Conservation (phyloP, 148 eudicot species). For the Cornus florida region DNA sequence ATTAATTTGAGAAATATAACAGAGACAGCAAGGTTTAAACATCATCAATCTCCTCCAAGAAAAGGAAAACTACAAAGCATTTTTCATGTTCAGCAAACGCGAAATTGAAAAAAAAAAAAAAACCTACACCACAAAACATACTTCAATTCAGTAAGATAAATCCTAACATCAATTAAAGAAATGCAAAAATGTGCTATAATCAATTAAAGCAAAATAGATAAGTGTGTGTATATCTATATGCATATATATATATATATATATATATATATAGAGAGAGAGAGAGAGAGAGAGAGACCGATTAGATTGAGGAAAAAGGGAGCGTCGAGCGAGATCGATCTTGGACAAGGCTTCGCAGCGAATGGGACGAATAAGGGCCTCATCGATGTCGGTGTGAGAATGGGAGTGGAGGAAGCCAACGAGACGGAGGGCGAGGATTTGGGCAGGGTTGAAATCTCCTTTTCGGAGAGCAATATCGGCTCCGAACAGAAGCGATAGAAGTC, state of each 20-base stretch:
- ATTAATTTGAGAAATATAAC: too few relatives aligned
- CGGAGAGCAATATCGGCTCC: slow-evolving; percentile 69
- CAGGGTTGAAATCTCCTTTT: slow-evolving; percentile 59
- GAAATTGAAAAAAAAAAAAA: too few relatives aligned
- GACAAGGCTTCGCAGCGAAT: slow-evolving; percentile 70
- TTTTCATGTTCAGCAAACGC: too few relatives aligned
- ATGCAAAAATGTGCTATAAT: background rate
- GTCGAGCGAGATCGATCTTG: slow-evolving; percentile 60
- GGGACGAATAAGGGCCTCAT: slow-evolving; percentile 63
- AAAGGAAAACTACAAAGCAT: too few relatives aligned
- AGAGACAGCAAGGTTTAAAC: too few relatives aligned
- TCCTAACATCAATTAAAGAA: background rate
- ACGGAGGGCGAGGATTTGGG: slow-evolving; percentile 63
- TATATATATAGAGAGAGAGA: slow-evolving; percentile 12
- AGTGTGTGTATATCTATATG: background rate
- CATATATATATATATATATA: background rate
- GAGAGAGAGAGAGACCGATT: slow-evolving; percentile 50
- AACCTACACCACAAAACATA: background rate
- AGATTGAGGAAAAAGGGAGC: slow-evolving; percentile 49
- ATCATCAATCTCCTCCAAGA: too few relatives aligned
- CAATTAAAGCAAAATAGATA: background rate
- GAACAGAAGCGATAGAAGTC: slow-evolving; percentile 80
- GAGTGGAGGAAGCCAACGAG: slow-evolving; percentile 94
- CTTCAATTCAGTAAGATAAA: background rate
- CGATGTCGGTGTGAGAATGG: slow-evolving; percentile 44